These are phyloP conservation scores for Capsicum rhomboideum DNA, from an alignment of 257 asterid genomes.

Conservation along the genomic window DNA sequence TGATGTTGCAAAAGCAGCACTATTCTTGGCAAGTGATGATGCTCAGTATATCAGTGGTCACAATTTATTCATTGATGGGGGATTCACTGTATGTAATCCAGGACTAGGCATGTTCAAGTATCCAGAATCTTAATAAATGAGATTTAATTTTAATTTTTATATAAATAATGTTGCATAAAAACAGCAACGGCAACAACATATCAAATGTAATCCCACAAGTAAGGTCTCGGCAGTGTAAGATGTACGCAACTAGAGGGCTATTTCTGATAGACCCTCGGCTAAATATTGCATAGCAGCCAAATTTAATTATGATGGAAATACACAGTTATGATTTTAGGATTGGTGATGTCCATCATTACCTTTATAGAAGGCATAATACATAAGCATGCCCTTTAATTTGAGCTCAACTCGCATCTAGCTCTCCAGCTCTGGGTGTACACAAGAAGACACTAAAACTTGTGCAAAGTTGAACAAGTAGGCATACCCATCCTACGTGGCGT, in stretches of 20 bases:
- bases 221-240: too few species aligned
- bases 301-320: not conserved
- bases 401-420: too few species aligned
- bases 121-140: constrained; percentile 11
- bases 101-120: constrained; percentile 12
- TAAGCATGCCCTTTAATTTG: too few species aligned
- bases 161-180: not conserved
- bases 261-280: not conserved
- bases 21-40: constrained; percentile 50
- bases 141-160: too few species aligned
- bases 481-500: too few species aligned
- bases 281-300: not conserved
- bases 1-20: constrained; percentile 48
- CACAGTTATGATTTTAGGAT: not conserved
- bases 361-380: too few species aligned
- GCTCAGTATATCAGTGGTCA: constrained; percentile 47
- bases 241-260: too few species aligned
- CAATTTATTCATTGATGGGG: constrained; percentile 51
- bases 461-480: too few species aligned
- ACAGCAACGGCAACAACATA: not conserved
- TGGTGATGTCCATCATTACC: not conserved
- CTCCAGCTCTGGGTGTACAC: too few species aligned
- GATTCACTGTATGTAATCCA: constrained; percentile 25
- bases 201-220: too few species aligned
- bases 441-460: too few species aligned